Percentiles rank a stretch among this genome's conserved stretches.
These are phyloP conservation scores for Fusarium coicis DNA, from an alignment of 2,329 filamentous ascomycete genomes.

Conservation along the genomic window DNA sequence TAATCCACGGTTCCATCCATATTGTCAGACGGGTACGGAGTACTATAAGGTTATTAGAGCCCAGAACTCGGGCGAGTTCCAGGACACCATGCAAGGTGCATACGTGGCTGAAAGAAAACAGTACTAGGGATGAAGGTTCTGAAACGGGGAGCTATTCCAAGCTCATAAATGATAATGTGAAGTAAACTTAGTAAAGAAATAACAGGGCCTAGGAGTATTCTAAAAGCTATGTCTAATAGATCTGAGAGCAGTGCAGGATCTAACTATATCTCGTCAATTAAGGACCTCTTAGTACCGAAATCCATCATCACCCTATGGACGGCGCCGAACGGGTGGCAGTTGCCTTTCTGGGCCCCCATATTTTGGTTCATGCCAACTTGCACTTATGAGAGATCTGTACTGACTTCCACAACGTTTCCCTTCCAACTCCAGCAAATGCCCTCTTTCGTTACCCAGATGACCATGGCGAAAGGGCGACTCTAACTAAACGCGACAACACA, in stretches of 20 bases:
- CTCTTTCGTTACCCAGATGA: conserved; percentile 23
- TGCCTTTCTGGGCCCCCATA: conserved; percentile 32
- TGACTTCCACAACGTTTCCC: conserved; percentile 40
- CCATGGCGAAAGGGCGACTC: conserved; percentile 38
- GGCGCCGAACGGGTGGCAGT: conserved; percentile 28
- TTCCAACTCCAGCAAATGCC: conserved; percentile 34
- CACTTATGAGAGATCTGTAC: conserved; percentile 44
- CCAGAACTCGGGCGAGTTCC: conserved; percentile 15
- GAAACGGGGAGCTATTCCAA: too few relatives aligned
- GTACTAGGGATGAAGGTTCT: not conserved
- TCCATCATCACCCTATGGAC: not conserved
- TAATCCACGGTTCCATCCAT: not conserved
- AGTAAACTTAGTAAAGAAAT: not conserved
- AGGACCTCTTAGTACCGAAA: not conserved
- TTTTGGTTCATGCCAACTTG: conserved; percentile 46
- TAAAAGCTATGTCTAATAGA: not conserved
- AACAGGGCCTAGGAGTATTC: not conserved
- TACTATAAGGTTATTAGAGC: not conserved
- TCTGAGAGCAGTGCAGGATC: not conserved
- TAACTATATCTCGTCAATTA: not conserved
- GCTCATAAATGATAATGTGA: not conserved
- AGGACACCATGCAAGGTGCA: conserved; percentile 1
- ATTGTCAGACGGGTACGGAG: not conserved
- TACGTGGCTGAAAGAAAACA: not conserved
- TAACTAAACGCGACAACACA: conserved; percentile 22